A percentile compares a stretch with the other conserved stretches of the same genome.
Evolutionary conservation across 768 basidiomycete genomes (phyloP).

Genomic region (Naematelia aurantialba): DNA sequence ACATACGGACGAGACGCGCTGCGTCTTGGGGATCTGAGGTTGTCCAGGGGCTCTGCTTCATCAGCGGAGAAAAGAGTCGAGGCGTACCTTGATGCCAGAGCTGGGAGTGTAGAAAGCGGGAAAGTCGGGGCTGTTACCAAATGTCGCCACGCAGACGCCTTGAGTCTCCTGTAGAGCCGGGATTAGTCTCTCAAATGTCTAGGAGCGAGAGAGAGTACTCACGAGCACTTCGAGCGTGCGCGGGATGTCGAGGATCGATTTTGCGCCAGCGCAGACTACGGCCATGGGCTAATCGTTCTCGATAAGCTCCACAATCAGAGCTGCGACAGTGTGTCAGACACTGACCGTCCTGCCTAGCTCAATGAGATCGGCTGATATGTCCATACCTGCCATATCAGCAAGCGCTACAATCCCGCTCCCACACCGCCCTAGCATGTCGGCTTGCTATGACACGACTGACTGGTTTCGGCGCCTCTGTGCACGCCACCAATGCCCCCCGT

Average conservation of each 20-base stretch:
- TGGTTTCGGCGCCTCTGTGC: slow-evolving; percentile 68
- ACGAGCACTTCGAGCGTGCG: slow-evolving; percentile 55
- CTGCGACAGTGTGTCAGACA: background rate
- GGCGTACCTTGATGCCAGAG: slow-evolving; percentile 71
- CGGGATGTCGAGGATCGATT: slow-evolving; percentile 91
- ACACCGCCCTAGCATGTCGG: background rate
- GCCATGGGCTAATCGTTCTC: slow-evolving; percentile 61
- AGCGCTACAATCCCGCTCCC: no score
- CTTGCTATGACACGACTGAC: slow-evolving; percentile 51
- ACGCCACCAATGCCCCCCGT: slow-evolving; percentile 93
- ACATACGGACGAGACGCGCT: slow-evolving; percentile 57
- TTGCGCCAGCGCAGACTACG: slow-evolving; percentile 87
- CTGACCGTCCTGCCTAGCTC: slow-evolving; percentile 71
- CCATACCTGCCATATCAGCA: slow-evolving; percentile 63
- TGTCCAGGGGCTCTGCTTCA: slow-evolving; percentile 70
- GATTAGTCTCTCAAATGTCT: no score
- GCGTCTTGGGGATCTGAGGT: slow-evolving; percentile 62
- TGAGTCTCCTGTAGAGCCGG: slow-evolving; percentile 97
- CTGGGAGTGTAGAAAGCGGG: slow-evolving; percentile 87
- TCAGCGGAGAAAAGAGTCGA: slow-evolving; percentile 6
- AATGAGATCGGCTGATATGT: slow-evolving; percentile 88
- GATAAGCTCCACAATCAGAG: background rate
- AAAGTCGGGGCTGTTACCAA: slow-evolving; percentile 71
- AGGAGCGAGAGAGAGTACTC: no score
- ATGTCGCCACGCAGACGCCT: slow-evolving; percentile 84